A percentile compares a stretch with the other conserved stretches of the same genome.
phyloP scores from a whole-genome alignment of 305 asterid species.

The Fraxinus velutina region DNA sequence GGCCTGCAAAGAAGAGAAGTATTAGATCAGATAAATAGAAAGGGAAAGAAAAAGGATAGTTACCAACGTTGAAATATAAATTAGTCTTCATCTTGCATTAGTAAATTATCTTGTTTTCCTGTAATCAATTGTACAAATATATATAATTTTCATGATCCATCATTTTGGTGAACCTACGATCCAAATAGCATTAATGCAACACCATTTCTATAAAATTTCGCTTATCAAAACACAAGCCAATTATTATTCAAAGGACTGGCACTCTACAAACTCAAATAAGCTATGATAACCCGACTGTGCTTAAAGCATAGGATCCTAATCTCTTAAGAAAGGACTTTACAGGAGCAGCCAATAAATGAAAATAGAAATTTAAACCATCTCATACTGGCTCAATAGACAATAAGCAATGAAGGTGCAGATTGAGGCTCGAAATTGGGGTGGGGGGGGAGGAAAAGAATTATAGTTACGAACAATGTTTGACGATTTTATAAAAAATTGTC shows the following conservation, averaged over 20 bases:
- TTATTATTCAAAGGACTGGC: constrained; percentile 3
- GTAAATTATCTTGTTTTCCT: neutral
- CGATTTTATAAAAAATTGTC: neutral
- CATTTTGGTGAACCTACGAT: constrained; percentile 5
- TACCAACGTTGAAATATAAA: constrained; percentile 1
- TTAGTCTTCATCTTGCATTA: constrained; percentile 4
- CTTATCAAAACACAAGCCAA: constrained; percentile 5
- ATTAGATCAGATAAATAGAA: constrained; percentile 21
- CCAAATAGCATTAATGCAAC: neutral
- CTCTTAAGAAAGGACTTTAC: neutral
- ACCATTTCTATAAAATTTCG: neutral
- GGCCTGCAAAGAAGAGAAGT: constrained; percentile 48
- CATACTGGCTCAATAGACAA: neutral
- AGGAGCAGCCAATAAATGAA: neutral
- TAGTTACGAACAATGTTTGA: neutral
- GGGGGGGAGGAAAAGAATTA: neutral
- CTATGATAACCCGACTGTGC: neutral
- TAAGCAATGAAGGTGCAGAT: constrained; percentile 4
- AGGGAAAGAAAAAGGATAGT: constrained; percentile 4
- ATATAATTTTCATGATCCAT: constrained; percentile 6
- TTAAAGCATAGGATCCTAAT: constrained; percentile 11
- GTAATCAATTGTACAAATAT: neutral
- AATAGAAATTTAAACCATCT: constrained; percentile 1
- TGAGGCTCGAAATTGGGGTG: neutral
- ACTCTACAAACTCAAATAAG: neutral